Base-by-base conservation (phyloP, 306 rosid genomes). In the Crataegus laevigata region DNA sequence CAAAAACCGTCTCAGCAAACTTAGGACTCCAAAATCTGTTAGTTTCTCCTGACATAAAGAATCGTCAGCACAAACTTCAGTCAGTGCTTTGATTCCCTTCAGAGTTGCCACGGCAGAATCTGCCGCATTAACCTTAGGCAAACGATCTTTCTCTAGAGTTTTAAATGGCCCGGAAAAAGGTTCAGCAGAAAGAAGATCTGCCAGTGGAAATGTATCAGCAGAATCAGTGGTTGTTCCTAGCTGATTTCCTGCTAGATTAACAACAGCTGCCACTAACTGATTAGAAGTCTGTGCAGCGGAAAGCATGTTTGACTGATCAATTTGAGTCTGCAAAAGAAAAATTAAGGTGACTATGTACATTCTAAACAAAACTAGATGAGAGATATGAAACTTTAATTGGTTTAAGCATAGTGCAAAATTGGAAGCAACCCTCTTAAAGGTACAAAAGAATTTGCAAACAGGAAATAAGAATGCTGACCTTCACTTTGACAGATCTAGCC, bases 31-130 rank as follows among this genome's bases (percentile, higher is more conserved):
- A 74, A 80, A 86, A 84, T 87, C 91, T 68, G 83, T 84, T 79
- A 91, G 85, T 77, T 83, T 90, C 66, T 84, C 87, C 82, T 78
- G 90, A 82, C 84, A 84, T 40, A 69, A 50, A 55, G 87, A 66
- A 77, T 94, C 92, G 67, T 84, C 96, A 47, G 80, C 83, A 82
- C 96, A 90, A 80, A 94, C 87, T 81, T 90, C 97, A 54, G 96
- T 86, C 80, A 94, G 80, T 64, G 93, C 96, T 82, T 94, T 91
- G 72, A 94, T 87, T 80, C 98, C 98, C 87, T 90, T 94, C 77
- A 94, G 75, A 68, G 96, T 90, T 75, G 96, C 98, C 80, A 79
- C 68, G 28, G 98, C 98, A 82, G 96, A 91, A 82, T 94, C 98
- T 29, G 98, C 96, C 40, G 93, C 97, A 81, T 87, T 96, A 57